Base-by-base conservation (phyloP, 805 yeast genomes). In the Saccharomycopsis fodiens region DNA sequence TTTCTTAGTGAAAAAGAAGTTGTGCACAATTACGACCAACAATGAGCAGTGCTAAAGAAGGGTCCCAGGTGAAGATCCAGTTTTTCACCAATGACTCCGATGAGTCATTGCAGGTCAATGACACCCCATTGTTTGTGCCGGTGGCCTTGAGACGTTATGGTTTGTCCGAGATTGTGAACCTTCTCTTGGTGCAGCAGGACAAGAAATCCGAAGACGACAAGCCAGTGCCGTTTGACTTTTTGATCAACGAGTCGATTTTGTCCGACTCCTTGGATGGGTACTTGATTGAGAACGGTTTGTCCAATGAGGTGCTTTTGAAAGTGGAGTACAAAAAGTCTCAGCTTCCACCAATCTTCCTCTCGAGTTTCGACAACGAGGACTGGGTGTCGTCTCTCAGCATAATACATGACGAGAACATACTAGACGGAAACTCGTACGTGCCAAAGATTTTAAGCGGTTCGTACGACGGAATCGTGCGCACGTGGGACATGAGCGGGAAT, bases 151-250 rank as follows among this genome's bases (percentile, higher is more conserved):
- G 85, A 55, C 76, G 97, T 63, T 89, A 78, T 61, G 98, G 98
- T 46, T 73, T 93, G 35, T 86, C 96, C 3, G 97, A 93, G 65
- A 82, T 93, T 60, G 96, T 93, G 19, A 93, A 93, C 66, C 97
- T 93, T 66, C 70, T 93, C 46, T 69, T 93, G 42, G 71, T 65
- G 5, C 55, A 61, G 54, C 52, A 68, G 57, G 25, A 55, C 53
- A 46, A 69, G 53, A 55, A 61, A 44, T 65, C 62, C 2, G 81
- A 79, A 15, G 38, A 32, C 20, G 46, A 23, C 20, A 69, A 67
- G 39, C 80, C 93, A 1, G 76, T 87, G 44, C 97, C 97, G 17
- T 91, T 93, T 63, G 97, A 93, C 60, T 93, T 93, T 64, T 69
- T 93, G 50, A 78, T 91, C 44, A 87, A 89, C 57, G 96, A 96